A percentile compares a stretch with the other conserved stretches of the same genome.
phyloP scores from a whole-genome alignment of 2,329 filamentous ascomycete genomes.

The Periglandula ipomoeae region DNA sequence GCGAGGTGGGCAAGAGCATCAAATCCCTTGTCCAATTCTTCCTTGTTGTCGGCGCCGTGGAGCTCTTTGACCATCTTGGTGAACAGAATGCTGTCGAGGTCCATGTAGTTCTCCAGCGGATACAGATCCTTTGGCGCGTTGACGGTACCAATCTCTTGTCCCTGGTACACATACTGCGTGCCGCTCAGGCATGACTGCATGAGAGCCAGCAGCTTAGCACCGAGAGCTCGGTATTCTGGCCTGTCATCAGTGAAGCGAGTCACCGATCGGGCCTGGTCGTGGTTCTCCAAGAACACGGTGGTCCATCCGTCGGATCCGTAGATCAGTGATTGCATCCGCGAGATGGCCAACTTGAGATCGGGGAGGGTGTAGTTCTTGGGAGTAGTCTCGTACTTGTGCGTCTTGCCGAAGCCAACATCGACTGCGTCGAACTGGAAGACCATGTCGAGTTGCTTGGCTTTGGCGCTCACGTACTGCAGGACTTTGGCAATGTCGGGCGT shows the following conservation, averaged over 20 bases:
- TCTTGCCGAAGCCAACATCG: conserved; percentile 45
- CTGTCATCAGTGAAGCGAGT: conserved; percentile 43
- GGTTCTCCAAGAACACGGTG: conserved; percentile 56
- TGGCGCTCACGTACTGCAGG: conserved; percentile 48
- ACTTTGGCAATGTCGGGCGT: conserved; percentile 50
- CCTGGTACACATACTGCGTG: conserved; percentile 58
- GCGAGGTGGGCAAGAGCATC: conserved; percentile 23
- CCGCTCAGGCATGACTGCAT: conserved; percentile 44
- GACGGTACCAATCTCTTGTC: conserved; percentile 56
- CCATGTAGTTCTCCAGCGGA: conserved; percentile 46
- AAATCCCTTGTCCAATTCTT: conserved; percentile 27
- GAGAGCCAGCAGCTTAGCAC: conserved; percentile 51
- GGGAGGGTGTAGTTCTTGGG: conserved; percentile 35
- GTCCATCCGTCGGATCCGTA: conserved; percentile 51
- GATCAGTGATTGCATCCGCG: conserved; percentile 42
- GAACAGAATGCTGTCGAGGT: conserved; percentile 39
- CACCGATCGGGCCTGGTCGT: conserved; percentile 52
- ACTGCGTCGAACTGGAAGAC: conserved; percentile 61
- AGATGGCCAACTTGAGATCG: conserved; percentile 37
- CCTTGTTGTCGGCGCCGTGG: conserved; percentile 17
- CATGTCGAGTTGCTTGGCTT: conserved; percentile 56
- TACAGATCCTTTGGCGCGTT: conserved; percentile 50
- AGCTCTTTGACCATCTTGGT: conserved; percentile 22
- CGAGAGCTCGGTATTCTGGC: conserved; percentile 35
- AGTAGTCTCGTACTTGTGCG: conserved; percentile 43